A percentile compares a stretch with the other conserved stretches of the same genome.
Evolutionary conservation across 2,329 filamentous ascomycete species (phyloP).

Genomic region (Lachnellula willkommii): DNA sequence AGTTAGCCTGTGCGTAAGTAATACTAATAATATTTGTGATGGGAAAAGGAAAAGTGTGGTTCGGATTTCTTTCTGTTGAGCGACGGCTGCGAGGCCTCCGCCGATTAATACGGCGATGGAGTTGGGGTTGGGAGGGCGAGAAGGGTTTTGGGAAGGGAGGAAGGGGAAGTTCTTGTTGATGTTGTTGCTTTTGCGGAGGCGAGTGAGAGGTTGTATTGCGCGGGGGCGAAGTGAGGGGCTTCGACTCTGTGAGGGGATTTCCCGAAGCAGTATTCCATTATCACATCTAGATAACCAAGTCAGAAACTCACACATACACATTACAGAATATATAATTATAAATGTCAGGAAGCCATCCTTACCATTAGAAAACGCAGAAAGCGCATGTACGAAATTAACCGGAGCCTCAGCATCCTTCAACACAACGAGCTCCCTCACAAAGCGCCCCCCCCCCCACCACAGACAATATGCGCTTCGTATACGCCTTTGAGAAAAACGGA

Average conservation of each 20-base stretch:
- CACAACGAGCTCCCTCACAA: conserved; percentile 3
- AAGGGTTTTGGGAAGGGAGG: conserved; percentile 4
- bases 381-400: conserved; percentile 11
- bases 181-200: background rate
- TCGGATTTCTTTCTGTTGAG: background rate
- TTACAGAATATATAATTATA: background rate
- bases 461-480: conserved; percentile 12
- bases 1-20: background rate
- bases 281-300: conserved; percentile 15
- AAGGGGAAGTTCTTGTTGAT: conserved; percentile 10
- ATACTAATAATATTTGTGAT: too few species aligned
- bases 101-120: conserved; percentile 2
- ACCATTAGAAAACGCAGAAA: conserved; percentile 16
- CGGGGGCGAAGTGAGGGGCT: conserved; percentile 9
- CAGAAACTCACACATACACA: background rate
- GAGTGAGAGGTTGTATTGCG: conserved; percentile 3
- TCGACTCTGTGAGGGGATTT: conserved; percentile 7
- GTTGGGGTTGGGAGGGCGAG: conserved; percentile 3
- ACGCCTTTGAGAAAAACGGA: conserved; percentile 20
- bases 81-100: conserved; percentile 4
- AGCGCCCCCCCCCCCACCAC: conserved; percentile 13
- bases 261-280: conserved; percentile 26
- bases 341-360: background rate
- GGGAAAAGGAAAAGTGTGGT: background rate
- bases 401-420: conserved; percentile 4